Conservation (phyloP, 148 eudicot species). For the Beta vulgaris region DNA sequence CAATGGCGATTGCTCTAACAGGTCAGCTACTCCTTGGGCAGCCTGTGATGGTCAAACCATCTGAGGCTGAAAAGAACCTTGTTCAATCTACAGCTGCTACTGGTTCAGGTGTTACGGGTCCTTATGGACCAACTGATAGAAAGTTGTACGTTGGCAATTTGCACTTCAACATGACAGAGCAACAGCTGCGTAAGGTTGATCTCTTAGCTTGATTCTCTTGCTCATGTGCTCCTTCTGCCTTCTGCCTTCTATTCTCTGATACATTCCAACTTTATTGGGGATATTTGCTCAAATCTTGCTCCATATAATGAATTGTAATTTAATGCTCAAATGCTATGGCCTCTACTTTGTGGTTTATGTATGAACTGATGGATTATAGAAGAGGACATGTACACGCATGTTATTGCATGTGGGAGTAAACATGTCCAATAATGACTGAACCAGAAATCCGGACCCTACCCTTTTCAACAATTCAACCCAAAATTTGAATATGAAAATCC, state of each 20-base stretch:
- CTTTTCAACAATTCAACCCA: too few species aligned
- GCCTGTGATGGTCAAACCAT: conserved; percentile 99
- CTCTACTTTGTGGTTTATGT: background rate
- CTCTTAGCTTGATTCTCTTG: background rate
- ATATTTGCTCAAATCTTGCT: background rate
- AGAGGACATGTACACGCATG: too few species aligned
- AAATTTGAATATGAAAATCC: too few species aligned
- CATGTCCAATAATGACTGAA: too few species aligned
- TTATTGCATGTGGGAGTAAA: too few species aligned
- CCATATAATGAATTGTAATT: background rate
- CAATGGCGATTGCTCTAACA: conserved; percentile 93
- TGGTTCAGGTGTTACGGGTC: conserved; percentile 70
- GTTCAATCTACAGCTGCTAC: conserved; percentile 77
- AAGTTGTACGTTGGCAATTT: conserved; percentile 93
- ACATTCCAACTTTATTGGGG: background rate
- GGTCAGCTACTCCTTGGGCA: conserved; percentile 91
- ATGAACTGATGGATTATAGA: background rate
- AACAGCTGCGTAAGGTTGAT: conserved; percentile 76
- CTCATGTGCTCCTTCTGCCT: background rate
- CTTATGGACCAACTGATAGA: conserved; percentile 91
- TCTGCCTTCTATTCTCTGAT: background rate
- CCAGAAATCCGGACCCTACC: too few species aligned
- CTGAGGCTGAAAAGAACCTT: conserved; percentile 99
- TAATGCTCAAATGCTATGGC: background rate
- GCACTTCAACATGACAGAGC: conserved; percentile 94